A percentile compares a stretch with the other conserved stretches of the same genome.
phyloP scores from a whole-genome alignment of 441 rosid genomes.

The Arabidopsis hybrid region DNA sequence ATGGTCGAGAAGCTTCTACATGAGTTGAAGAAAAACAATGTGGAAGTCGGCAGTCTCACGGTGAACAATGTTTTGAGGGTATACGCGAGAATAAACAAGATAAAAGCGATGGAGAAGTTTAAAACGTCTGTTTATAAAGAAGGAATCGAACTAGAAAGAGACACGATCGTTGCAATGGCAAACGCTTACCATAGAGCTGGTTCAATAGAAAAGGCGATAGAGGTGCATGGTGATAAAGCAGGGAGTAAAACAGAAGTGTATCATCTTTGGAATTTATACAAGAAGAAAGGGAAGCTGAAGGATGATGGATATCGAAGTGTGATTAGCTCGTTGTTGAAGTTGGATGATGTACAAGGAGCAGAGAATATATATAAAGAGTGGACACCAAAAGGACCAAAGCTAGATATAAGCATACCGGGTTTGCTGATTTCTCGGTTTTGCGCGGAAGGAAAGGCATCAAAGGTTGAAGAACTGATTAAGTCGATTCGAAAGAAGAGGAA shows the following conservation, averaged over 20 bases:
- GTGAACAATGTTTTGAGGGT: constrained; percentile 2
- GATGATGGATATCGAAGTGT: neutral
- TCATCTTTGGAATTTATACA: neutral
- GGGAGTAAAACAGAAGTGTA: neutral
- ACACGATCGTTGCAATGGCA: neutral
- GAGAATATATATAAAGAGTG: neutral
- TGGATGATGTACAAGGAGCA: neutral
- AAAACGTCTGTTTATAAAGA: neutral
- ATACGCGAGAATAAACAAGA: neutral
- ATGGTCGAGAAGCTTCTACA: neutral
- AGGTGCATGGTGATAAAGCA: neutral
- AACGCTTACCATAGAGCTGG: neutral
- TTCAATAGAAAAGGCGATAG: neutral
- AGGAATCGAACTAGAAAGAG: neutral
- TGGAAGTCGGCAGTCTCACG: neutral
- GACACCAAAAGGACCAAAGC: neutral
- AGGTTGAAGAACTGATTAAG: neutral
- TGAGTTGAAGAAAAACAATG: neutral
- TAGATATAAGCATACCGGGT: neutral
- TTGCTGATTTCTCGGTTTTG: constrained; percentile 18
- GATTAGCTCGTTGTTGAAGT: neutral
- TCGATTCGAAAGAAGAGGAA: constrained; percentile 16
- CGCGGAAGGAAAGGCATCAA: neutral
- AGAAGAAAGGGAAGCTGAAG: neutral
- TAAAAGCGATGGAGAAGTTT: neutral